phyloP scores from a whole-genome alignment of 2,329 filamentous ascomycete species.

The Aspergillus terreus region DNA sequence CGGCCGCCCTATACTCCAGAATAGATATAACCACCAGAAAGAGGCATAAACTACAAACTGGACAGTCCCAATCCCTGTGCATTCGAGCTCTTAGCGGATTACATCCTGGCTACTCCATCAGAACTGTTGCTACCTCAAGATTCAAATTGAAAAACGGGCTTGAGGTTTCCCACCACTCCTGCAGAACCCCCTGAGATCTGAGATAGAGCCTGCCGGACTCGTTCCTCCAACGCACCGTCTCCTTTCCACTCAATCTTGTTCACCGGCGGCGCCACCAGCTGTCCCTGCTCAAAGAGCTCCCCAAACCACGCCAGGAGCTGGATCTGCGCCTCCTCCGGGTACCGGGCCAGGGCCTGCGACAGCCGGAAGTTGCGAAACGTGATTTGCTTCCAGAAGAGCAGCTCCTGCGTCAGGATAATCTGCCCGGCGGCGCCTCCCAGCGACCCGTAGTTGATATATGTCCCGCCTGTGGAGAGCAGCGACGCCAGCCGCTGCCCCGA shows the following conservation, averaged over 20 bases:
- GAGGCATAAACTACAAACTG: no score
- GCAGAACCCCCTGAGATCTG: not conserved
- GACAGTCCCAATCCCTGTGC: no score
- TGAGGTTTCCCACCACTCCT: not conserved
- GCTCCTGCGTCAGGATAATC: not conserved
- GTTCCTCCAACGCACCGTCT: not conserved
- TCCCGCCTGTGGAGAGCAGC: not conserved
- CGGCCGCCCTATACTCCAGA: no score
- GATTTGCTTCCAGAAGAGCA: slow-evolving; percentile 4
- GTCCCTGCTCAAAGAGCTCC: not conserved
- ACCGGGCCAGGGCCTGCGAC: slow-evolving; percentile 1
- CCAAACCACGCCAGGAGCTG: slow-evolving; percentile 1
- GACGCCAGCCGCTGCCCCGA: not conserved
- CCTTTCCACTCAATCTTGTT: not conserved
- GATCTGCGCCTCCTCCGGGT: not conserved
- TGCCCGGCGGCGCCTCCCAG: not conserved
- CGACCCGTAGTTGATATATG: slow-evolving; percentile 1
- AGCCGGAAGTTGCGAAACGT: slow-evolving; percentile 1
- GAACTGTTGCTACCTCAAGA: no score
- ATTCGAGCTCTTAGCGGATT: no score
- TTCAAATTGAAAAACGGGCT: not conserved
- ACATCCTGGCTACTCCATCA: no score
- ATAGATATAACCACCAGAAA: no score
- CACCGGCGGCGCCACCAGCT: not conserved
- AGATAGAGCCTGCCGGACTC: not conserved